Evolutionary conservation across 805 yeast genomes (phyloP).

Genomic region (Yamadazyma philogaea): DNA sequence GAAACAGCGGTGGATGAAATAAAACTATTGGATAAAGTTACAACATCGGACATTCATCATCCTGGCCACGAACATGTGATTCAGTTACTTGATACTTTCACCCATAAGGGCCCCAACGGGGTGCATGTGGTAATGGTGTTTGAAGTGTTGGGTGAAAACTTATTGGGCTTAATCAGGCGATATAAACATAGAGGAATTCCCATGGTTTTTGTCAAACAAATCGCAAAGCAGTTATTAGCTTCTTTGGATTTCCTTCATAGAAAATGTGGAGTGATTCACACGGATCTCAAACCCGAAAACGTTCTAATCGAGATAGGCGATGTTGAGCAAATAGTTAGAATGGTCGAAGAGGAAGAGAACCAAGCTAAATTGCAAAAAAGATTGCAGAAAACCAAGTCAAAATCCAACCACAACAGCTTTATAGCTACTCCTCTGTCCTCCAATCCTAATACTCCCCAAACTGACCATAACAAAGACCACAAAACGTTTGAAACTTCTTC

Average conservation of each 20-base stretch:
- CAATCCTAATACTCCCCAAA: constrained; percentile 16
- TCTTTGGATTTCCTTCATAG: constrained; percentile 73
- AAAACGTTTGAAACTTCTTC: constrained; percentile 8
- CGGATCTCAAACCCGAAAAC: constrained; percentile 50
- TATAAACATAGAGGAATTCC: constrained; percentile 82
- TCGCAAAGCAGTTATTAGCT: constrained; percentile 71
- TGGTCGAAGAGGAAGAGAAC: constrained; percentile 60
- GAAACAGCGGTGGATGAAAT: constrained; percentile 96
- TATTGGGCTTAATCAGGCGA: constrained; percentile 77
- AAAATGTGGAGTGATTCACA: constrained; percentile 63
- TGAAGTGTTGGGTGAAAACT: constrained; percentile 93
- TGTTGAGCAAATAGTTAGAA: constrained; percentile 69
- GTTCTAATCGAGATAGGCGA: constrained; percentile 79
- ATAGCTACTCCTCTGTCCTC: constrained; percentile 10
- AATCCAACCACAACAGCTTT: constrained; percentile 12
- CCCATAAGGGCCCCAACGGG: constrained; percentile 88
- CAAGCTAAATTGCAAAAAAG: constrained; percentile 45
- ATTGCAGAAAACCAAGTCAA: constrained; percentile 38
- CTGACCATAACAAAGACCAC: constrained; percentile 5
- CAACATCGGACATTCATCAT: constrained; percentile 61
- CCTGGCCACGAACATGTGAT: constrained; percentile 83
- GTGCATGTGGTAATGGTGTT: constrained; percentile 94
- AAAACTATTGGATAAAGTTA: constrained; percentile 64
- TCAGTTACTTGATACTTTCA: constrained; percentile 76
- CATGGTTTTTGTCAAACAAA: constrained; percentile 68